Percentiles rank a stretch among this genome's conserved stretches.
Evolutionary conservation across 768 basidiomycete genomes (phyloP).

Genomic region (Scleroderma bovista): DNA sequence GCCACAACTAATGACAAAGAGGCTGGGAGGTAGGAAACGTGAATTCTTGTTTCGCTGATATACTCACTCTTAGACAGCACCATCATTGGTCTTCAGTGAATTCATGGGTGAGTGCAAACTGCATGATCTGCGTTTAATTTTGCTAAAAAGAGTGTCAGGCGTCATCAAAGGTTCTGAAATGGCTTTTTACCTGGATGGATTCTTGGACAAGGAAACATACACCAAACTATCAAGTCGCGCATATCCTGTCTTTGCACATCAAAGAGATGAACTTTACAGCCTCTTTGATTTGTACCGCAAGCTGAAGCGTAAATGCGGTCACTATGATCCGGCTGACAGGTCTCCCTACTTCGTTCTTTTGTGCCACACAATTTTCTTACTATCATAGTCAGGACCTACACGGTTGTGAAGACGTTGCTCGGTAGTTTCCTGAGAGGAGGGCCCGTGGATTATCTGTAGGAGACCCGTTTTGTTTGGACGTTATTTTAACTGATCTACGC

Average conservation of each 20-base stretch:
- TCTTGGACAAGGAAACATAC: constrained; percentile 43
- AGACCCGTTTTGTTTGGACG: not conserved
- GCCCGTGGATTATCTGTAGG: constrained; percentile 53
- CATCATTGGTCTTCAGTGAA: constrained; percentile 58
- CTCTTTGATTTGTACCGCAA: constrained; percentile 50
- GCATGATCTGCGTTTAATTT: not conserved
- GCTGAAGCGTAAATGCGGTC: constrained; percentile 36
- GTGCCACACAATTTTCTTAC: not conserved
- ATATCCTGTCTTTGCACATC: constrained; percentile 49
- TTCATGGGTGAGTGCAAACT: constrained; percentile 45
- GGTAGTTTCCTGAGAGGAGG: constrained; percentile 29
- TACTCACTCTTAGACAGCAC: constrained; percentile 35
- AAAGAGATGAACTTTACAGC: constrained; percentile 43
- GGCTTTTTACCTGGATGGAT: constrained; percentile 33
- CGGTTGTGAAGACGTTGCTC: constrained; percentile 36
- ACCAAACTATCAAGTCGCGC: constrained; percentile 43
- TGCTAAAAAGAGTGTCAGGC: constrained; percentile 25
- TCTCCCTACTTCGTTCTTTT: constrained; percentile 13
- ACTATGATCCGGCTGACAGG: constrained; percentile 60
- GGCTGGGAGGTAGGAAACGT: constrained; percentile 38
- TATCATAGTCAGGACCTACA: constrained; percentile 40
- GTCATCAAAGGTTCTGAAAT: constrained; percentile 67
- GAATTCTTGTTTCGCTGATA: not conserved
- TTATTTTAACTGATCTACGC: not conserved
- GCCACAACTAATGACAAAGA: constrained; percentile 43